Conservation (phyloP, 2,329 filamentous ascomycete genomes). For the Immersiporthe knoxdaviesiana region DNA sequence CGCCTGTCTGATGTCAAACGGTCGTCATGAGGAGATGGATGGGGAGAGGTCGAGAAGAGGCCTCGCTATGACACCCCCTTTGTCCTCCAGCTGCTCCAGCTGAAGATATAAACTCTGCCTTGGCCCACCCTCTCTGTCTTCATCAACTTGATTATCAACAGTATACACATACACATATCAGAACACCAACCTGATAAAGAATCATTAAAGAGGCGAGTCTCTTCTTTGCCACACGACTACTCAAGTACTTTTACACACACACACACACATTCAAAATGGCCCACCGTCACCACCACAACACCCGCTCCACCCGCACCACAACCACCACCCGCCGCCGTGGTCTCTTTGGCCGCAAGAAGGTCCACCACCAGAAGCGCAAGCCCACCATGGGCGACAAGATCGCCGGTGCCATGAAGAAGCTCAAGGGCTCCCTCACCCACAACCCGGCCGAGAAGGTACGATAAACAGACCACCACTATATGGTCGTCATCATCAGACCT, state of each 20-base stretch:
- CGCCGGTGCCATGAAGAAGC: constrained; percentile 72
- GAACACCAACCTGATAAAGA: background rate
- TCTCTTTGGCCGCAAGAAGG: constrained; percentile 30
- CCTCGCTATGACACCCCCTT: background rate
- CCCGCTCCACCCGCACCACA: constrained; percentile 28
- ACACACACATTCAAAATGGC: constrained; percentile 19
- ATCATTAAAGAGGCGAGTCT: background rate
- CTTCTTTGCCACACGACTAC: background rate
- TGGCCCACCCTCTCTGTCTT: background rate
- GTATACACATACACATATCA: background rate
- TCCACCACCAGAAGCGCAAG: constrained; percentile 68
- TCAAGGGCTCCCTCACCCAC: constrained; percentile 70
- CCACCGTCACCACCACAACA: constrained; percentile 33
- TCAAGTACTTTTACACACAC: background rate
- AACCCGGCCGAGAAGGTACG: constrained; percentile 71
- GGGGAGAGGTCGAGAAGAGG: background rate
- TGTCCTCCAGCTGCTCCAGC: background rate
- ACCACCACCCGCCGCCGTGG: constrained; percentile 36
- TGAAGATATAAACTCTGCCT: constrained; percentile 7
- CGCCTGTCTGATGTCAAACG: constrained; percentile 9
- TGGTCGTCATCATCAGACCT: constrained; percentile 2
- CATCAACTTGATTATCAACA: background rate
- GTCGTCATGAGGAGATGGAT: background rate
- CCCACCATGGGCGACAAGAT: constrained; percentile 76
- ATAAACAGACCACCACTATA: constrained; percentile 2